Conservation (phyloP, 208 protist genomes). For the Leishmania mexicana region DNA sequence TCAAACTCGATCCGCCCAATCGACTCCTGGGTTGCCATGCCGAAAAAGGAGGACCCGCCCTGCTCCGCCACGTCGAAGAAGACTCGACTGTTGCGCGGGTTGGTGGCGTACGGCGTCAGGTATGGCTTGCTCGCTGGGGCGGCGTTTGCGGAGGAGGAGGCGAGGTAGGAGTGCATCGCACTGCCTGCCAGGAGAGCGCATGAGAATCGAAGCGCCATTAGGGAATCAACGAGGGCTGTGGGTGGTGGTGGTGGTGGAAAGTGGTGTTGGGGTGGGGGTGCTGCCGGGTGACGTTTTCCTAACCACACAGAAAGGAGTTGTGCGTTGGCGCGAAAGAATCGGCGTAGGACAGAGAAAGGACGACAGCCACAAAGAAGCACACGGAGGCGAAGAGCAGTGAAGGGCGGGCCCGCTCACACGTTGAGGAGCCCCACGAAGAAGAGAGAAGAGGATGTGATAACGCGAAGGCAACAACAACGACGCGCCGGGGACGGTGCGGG, state of each 20-base stretch:
- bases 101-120: constrained; percentile 59
- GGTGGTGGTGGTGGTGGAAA: too few relatives aligned
- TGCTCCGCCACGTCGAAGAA: constrained; percentile 81
- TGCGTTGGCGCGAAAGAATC: not conserved
- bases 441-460: not conserved
- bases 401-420: not conserved
- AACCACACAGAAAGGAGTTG: too few relatives aligned
- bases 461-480: not conserved
- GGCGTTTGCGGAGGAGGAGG: constrained; percentile 15
- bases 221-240: not conserved
- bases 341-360: not conserved
- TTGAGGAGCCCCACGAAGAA: not conserved
- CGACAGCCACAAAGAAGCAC: too few relatives aligned
- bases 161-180: constrained; percentile 29
- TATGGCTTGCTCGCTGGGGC: constrained; percentile 45
- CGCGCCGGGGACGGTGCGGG: not conserved
- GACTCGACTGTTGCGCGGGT: constrained; percentile 75
- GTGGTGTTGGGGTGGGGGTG: not conserved
- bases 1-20: constrained; percentile 95
- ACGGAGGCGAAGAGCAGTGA: not conserved
- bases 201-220: constrained; percentile 57
- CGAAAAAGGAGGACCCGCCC: constrained; percentile 53
- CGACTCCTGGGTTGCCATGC: constrained; percentile 26
- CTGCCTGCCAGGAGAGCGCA: constrained; percentile 49
- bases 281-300: not conserved